Evolutionary conservation across 371 early-diverging fungal genomes (phyloP), one percentile per base, ranked within the genome.

Genomic region (Mucor mucedo): DNA sequence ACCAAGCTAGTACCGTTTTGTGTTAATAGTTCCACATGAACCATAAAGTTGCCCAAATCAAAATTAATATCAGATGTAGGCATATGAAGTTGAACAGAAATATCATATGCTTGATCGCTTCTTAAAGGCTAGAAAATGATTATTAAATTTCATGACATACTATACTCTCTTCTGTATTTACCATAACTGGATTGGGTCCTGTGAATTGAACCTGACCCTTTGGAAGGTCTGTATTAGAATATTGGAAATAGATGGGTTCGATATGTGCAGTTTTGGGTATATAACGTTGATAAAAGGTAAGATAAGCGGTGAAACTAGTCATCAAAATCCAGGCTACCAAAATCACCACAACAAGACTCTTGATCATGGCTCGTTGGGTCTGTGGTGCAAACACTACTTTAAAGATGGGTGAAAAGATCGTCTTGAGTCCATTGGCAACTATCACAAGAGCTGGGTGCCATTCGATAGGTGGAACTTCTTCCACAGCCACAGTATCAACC

Each of bases 11-110:
- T 66, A 52, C 87, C 88, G 38, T 78, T 69, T n/a, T 72, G 57
- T 47, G 84, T 78, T 44, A 76, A 73, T 39, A 95, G 72, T 33
- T 87, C 83, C 49, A 93, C 76, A 44, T 75, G 60, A n/a, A 95
- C 85, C 95, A 96, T 95, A 71, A 94, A 94, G 77, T 92, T 93
- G 60, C 73, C 95, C 50, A 94, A 70, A 16, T 83, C 79, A 55
- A 89, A 84, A 70, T 96, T 96, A 50, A 76, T 70, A 35, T 89
- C 87, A 4, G 95, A 93, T 44, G 88, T 87, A 11, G 97, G 96
- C 28, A 93, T 92, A 62, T 83, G 73, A 41, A 96, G 79, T 39
- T 86, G 84, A 60, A 96, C 75, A 2, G 84, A 84, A 7, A 96
- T 63, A 52, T 63, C 69, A 53, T 71, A 71, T 2, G 57, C 63